Conservation (phyloP, 495 filamentous ascomycete genomes). For the Xylaria venustula region DNA sequence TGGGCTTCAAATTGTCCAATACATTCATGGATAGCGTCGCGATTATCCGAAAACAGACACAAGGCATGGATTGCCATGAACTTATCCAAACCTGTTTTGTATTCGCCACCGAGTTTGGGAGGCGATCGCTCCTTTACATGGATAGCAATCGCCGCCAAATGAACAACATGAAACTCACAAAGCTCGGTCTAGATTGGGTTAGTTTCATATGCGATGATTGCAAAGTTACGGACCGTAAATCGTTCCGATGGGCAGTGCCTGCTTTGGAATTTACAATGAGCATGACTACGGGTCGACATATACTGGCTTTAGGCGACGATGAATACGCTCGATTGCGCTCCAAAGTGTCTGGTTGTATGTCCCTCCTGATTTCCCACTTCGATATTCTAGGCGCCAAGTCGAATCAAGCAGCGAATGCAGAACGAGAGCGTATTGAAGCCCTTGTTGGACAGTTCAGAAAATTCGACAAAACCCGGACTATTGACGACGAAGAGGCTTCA, state of each 20-base stretch:
- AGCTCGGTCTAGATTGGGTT: constrained; percentile 93
- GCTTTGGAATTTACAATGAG: constrained; percentile 96
- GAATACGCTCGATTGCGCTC: constrained; percentile 78
- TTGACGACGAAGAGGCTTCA: constrained; percentile 82
- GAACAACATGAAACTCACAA: constrained; percentile 93
- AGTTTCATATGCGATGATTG: constrained; percentile 98
- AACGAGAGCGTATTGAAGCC: constrained; percentile 68
- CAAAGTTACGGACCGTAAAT: constrained; percentile 88
- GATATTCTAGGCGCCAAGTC: constrained; percentile 98
- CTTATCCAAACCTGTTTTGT: constrained; percentile 98
- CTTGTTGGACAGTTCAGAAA: constrained; percentile 70
- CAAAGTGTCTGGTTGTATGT: constrained; percentile 97
- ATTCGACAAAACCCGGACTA: constrained; percentile 71
- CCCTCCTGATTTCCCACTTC: constrained; percentile 93
- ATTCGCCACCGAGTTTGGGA: constrained; percentile 96
- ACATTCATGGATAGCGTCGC: constrained; percentile 99
- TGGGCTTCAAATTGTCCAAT: constrained; percentile 94
- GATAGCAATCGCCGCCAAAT: constrained; percentile 89
- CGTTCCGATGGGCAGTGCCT: constrained; percentile 94
- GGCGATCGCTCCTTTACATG: constrained; percentile 88
- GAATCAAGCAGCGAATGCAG: constrained; percentile 86
- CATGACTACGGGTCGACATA: constrained; percentile 90
- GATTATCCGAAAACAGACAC: constrained; percentile 80
- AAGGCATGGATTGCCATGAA: constrained; percentile 85
- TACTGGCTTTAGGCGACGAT: constrained; percentile 78